Evolutionary conservation across 345 rosid genomes (phyloP), one percentile per base, ranked within the genome.

Genomic region (Arabidopsis thaliana): DNA sequence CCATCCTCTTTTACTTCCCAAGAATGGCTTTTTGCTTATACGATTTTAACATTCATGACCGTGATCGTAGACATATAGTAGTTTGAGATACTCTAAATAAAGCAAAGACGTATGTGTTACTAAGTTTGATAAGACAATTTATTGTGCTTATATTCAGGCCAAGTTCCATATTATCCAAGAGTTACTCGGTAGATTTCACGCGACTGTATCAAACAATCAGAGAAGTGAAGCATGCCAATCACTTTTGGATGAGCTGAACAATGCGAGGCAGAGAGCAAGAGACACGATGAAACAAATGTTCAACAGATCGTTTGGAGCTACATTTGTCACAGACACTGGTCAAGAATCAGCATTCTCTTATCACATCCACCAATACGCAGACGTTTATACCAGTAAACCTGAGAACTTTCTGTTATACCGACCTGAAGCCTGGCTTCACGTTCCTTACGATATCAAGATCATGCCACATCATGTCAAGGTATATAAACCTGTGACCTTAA

Each of bases 391-490:
- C 64, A 88, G 98, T 65, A 91, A 90, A 77, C 95, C 96, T 3
- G 97, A 94, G 82, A 94, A 94, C 81, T 94, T 94, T 71, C 69
- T 91, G 85, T 82, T 77, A 41, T 84, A 90, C 77, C 81, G 84
- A 44, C 89, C 95, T 0, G 98, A 91, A 75, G 93, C 97, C n/a
- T 94, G 98, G 98, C 92, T 90, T 79, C 95, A 91, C 72, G 93
- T 70, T 50, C 96, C 98, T 40, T 90, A 61, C 59, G 93, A 94
- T 82, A 82, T 94, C 84, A 91, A 94, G 83, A 90, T 91, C 80
- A 88, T 94, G 97, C 98, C 98, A 60, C 97, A 94, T 85, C 98
- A 94, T 76, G 78, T 91, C 55, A 94, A 94, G 97, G 98, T 94
- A 80, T 59, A 64, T 25, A 48, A 23, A 10, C 8, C 61, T 59